A percentile compares a stretch with the other conserved stretches of the same genome.
phyloP scores from a whole-genome alignment of 305 asterid species.

The Solanum hybrid region DNA sequence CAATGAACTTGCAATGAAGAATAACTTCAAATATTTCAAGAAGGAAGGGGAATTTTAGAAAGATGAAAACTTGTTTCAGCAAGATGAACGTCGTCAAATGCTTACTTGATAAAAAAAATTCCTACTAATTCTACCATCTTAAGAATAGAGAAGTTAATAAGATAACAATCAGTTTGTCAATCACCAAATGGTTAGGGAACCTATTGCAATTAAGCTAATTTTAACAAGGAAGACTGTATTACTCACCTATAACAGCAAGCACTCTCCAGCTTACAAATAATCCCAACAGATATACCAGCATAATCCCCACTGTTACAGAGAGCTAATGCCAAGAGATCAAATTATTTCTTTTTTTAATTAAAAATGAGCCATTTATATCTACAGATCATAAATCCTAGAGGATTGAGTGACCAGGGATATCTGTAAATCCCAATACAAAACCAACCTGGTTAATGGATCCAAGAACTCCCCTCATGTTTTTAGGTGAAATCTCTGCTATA shows the following conservation, averaged over 20 bases:
- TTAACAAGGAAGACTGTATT: not conserved
- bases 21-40: not conserved
- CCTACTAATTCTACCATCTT: not conserved
- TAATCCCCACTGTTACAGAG: conserved; percentile 73
- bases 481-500: conserved; percentile 87
- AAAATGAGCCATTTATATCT: not conserved
- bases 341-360: not conserved
- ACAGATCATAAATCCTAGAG: not conserved
- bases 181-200: not conserved
- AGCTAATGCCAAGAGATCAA: conserved; percentile 30
- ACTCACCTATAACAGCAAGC: conserved; percentile 69
- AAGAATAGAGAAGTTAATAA: not conserved
- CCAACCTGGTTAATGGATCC: conserved; percentile 15
- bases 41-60: not conserved
- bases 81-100: not conserved
- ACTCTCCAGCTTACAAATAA: conserved; percentile 68
- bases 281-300: conserved; percentile 72
- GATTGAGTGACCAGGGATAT: not conserved
- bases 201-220: not conserved
- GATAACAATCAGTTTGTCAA: not conserved
- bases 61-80: not conserved
- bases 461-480: conserved; percentile 77
- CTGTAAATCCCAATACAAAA: not conserved
- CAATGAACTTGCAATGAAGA: not conserved
- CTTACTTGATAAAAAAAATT: not conserved